phyloP scores from a whole-genome alignment of 2,329 filamentous ascomycete genomes.

The Didymellaceae sp. region DNA sequence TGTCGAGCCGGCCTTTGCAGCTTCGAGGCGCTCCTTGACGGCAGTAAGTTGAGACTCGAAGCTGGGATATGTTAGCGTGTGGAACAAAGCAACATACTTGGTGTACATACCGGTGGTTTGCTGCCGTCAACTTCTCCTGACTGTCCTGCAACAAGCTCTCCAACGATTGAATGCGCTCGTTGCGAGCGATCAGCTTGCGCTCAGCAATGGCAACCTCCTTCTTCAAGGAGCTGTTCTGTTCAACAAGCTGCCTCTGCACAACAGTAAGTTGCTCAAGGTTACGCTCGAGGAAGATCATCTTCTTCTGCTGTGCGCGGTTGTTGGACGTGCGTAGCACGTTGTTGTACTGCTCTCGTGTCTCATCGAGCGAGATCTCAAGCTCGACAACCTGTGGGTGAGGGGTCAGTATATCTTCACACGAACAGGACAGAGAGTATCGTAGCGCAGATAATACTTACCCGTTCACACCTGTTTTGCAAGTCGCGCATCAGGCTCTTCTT shows the following conservation, averaged over 20 bases:
- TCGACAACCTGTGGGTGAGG: conserved; percentile 70
- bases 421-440: conserved; percentile 16
- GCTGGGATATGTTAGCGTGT: conserved; percentile 57
- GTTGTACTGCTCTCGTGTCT: conserved; percentile 98
- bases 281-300: conserved; percentile 98
- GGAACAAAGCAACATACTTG: neutral
- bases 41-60: conserved; percentile 97
- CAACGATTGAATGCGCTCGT: conserved; percentile 94
- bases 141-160: conserved; percentile 93
- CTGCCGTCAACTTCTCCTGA: conserved; percentile 96
- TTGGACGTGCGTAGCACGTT: conserved; percentile 96
- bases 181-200: conserved; percentile 92
- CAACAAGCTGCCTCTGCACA: conserved; percentile 95
- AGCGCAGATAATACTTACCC: conserved; percentile 56
- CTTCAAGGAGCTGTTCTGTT: conserved; percentile 92
- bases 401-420: conserved; percentile 28
- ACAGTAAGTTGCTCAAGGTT: conserved; percentile 98
- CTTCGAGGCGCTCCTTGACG: conserved; percentile 96
- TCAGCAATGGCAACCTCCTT: conserved; percentile 99
- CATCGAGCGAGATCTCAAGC: conserved; percentile 95
- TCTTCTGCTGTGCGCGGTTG: conserved; percentile 99
- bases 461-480: conserved; percentile 96
- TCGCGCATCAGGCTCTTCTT: conserved; percentile 99
- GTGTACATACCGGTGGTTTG: conserved; percentile 86
- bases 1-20: conserved; percentile 89